A percentile compares a stretch with the other conserved stretches of the same genome.
phyloP scores from a whole-genome alignment of 2,329 filamentous ascomycete genomes.

The Pseudogymnoascus sp. region DNA sequence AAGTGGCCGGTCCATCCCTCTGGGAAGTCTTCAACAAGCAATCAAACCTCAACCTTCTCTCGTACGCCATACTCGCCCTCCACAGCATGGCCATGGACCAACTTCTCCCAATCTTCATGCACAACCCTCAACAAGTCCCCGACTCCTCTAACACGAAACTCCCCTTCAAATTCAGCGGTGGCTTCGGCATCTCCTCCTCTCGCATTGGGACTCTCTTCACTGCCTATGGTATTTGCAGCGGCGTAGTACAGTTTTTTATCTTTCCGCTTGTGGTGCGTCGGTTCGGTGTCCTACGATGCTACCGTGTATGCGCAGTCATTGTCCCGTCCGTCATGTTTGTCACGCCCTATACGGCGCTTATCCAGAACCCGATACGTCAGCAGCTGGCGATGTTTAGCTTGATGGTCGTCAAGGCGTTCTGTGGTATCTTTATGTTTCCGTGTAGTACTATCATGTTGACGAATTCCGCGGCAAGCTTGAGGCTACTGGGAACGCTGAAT shows the following conservation, averaged over 20 bases:
- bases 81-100: slow-evolving; percentile 83
- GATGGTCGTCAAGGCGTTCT: slow-evolving; percentile 66
- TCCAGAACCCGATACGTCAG: slow-evolving; percentile 40
- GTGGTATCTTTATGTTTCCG: slow-evolving; percentile 78
- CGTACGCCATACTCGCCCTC: slow-evolving; percentile 73
- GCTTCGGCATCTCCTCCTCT: slow-evolving; percentile 65
- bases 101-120: slow-evolving; percentile 78
- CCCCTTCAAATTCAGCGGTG: slow-evolving; percentile 75
- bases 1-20: slow-evolving; percentile 33
- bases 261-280: slow-evolving; percentile 68
- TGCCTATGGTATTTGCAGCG: slow-evolving; percentile 68
- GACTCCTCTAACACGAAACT: slow-evolving; percentile 49
- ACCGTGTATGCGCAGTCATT: slow-evolving; percentile 54
- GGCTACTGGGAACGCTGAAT: slow-evolving; percentile 79
- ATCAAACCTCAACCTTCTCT: slow-evolving; percentile 63
- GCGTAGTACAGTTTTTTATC: slow-evolving; percentile 75
- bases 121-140: slow-evolving; percentile 54
- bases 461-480: slow-evolving; percentile 69
- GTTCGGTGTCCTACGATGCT: slow-evolving; percentile 67
- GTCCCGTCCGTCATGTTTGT: slow-evolving; percentile 71
- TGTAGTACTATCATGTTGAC: slow-evolving; percentile 85
- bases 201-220: slow-evolving; percentile 82
- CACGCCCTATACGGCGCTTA: slow-evolving; percentile 72
- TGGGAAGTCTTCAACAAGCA: slow-evolving; percentile 65
- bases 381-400: slow-evolving; percentile 56